These are phyloP conservation scores for Suillus subaureus DNA, from an alignment of 768 basidiomycete species.

Conservation along the genomic window DNA sequence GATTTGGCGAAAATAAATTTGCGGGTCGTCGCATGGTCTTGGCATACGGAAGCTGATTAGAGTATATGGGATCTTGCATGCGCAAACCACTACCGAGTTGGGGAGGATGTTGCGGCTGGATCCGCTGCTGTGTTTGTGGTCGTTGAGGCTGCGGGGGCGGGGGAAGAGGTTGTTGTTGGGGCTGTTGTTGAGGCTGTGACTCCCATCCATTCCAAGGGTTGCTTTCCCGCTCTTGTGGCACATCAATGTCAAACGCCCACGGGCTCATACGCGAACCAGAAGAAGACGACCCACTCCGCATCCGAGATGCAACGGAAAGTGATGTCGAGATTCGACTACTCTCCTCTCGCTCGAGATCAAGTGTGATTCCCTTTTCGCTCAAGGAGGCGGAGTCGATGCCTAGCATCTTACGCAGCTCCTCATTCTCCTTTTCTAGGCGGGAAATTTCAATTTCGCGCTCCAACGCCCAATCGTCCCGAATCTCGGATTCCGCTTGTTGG, in stretches of 20 bases:
- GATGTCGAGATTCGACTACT: constrained; percentile 37
- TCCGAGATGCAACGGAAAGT: constrained; percentile 24
- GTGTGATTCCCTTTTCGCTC: constrained; percentile 50
- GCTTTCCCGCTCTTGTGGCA: constrained; percentile 22
- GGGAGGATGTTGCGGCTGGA: constrained; percentile 27
- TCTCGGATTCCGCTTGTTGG: constrained; percentile 39
- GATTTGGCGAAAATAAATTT: constrained; percentile 49
- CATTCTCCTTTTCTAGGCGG: constrained; percentile 83
- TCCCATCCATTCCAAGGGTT: constrained; percentile 32
- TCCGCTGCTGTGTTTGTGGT: constrained; percentile 33
- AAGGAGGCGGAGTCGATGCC: constrained; percentile 68
- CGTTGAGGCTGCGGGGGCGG: constrained; percentile 27
- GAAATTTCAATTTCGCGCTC: constrained; percentile 88
- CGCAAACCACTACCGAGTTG: constrained; percentile 47
- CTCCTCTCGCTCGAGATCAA: constrained; percentile 51
- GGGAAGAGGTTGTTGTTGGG: constrained; percentile 9
- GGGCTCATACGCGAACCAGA: constrained; percentile 23
- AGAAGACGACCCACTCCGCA: constrained; percentile 30
- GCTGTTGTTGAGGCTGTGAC: constrained; percentile 1
- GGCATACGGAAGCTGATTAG: constrained; percentile 1
- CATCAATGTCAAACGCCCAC: constrained; percentile 35
- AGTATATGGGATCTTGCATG: constrained; percentile 43
- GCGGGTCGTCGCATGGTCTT: constrained; percentile 47
- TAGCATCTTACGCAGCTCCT: constrained; percentile 70
- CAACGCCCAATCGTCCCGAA: constrained; percentile 77